phyloP scores from a whole-genome alignment of 2,329 filamentous ascomycete species.

The Fusarium citri region DNA sequence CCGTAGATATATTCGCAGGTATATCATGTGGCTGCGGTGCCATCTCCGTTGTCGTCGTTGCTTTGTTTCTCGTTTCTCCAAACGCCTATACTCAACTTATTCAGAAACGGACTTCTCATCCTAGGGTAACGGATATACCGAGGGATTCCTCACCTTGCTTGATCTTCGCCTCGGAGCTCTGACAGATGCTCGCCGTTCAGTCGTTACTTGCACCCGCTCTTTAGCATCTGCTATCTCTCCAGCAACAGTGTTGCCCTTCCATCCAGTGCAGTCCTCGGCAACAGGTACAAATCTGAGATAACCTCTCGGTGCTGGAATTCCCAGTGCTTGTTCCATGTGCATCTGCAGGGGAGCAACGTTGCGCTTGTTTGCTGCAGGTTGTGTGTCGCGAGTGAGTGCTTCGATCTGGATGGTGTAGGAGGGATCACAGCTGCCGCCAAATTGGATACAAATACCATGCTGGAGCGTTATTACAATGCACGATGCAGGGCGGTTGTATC shows the following conservation, averaged over 20 bases:
- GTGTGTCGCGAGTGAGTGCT: constrained; percentile 75
- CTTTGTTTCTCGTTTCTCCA: constrained; percentile 7
- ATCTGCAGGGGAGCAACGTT: constrained; percentile 82
- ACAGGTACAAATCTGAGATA: constrained; percentile 78
- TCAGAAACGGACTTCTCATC: neutral
- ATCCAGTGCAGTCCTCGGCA: constrained; percentile 77
- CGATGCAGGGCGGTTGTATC: constrained; percentile 79
- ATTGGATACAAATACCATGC: constrained; percentile 79
- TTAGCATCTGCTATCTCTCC: constrained; percentile 64
- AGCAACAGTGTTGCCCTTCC: constrained; percentile 75
- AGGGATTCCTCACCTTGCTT: constrained; percentile 28
- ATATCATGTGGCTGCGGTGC: neutral
- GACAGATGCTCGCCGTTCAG: constrained; percentile 10
- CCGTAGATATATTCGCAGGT: neutral
- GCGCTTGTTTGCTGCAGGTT: constrained; percentile 81
- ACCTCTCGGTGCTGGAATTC: constrained; percentile 74
- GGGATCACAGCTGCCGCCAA: constrained; percentile 80
- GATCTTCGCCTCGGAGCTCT: constrained; percentile 30
- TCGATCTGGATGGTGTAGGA: constrained; percentile 83
- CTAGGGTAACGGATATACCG: too few relatives aligned
- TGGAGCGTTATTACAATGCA: constrained; percentile 81
- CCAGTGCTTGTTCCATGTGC: constrained; percentile 78
- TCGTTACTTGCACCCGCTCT: constrained; percentile 4
- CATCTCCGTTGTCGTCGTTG: neutral
- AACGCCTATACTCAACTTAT: constrained; percentile 10